Base-by-base conservation (phyloP, 1,284 basidiomycete species). In the Cryptococcus deneoformans region DNA sequence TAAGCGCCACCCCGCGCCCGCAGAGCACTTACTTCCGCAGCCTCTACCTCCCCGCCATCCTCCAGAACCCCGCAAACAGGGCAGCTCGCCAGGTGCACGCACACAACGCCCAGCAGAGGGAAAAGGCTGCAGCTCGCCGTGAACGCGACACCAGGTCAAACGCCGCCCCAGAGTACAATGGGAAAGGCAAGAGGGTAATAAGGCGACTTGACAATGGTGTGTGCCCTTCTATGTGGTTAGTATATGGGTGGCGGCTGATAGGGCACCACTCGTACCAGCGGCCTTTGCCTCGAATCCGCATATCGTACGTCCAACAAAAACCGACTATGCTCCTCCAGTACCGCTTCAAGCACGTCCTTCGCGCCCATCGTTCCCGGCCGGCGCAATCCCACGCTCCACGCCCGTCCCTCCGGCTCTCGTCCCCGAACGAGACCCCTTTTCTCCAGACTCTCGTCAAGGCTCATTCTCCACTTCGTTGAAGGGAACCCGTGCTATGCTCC, bases 41-140 rank as follows among this genome's bases (percentile, higher is more conserved):
- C 14, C 64, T 77, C 3, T 70, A 60, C 53, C 58, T 78, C 16
- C 77, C 77, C 7, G 71, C 76, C 11, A 78, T 78, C 59, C 63
- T 78, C 6, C 72, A 75, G 58, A 76, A 78, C 58, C 71, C 75
- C 2, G 60, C 44, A 8, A 70, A 67, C 48, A 54, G 57, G 14
- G 53, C 72, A 1, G 59, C 58, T 24, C 59, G 69, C 11, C 70
- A 75, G 44, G 67, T 77, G 12, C 68, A 72, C 39, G 70, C 75
- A 0, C 66, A 73, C 64, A 72, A 72, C 52, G 67, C 69, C 7
- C 77, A 78, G 60, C 77, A 78, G 60, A 56, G 71, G 4, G 72
- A 78, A 46, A 70, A 68, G 51, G 63, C 65, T 0, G 57, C 58
- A n/a, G 75, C 75, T 14, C 52, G 68, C 14, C 51, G 64, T n/a